Evolutionary conservation across 306 rosid species (phyloP).

Genomic region (Oemleria cerasiformis): DNA sequence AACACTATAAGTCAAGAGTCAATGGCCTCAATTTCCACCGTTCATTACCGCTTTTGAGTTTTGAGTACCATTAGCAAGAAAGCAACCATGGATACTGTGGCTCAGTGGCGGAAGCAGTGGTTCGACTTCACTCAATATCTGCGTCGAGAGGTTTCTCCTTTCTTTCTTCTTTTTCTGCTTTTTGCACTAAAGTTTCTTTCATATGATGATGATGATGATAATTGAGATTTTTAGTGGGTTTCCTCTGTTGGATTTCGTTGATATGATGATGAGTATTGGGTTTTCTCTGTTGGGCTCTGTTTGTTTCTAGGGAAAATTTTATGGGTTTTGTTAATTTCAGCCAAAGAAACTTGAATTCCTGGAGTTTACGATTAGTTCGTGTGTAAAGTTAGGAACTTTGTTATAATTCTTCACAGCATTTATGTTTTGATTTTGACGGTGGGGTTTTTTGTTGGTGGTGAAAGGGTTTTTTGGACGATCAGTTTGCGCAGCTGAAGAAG

Average conservation of each 20-base stretch:
- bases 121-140: constrained; percentile 41
- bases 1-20: neutral
- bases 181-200: neutral
- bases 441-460: constrained; percentile 10
- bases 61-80: neutral
- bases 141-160: constrained; percentile 46
- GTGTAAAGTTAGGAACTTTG: neutral
- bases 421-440: neutral
- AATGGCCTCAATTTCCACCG: no score
- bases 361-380: neutral
- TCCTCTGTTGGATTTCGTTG: neutral
- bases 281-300: neutral
- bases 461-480: constrained; percentile 73
- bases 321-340: constrained; percentile 1
- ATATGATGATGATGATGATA: neutral
- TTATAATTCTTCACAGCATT: neutral
- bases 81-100: constrained; percentile 51
- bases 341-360: neutral
- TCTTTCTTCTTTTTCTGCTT: neutral
- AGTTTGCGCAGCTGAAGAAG: constrained; percentile 65
- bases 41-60: neutral
- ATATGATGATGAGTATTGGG: neutral
- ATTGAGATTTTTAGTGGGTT: neutral
- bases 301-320: neutral
- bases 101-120: constrained; percentile 47